A percentile compares a stretch with the other conserved stretches of the same genome.
These are phyloP conservation scores for Rhododendron ovatum DNA, from an alignment of 148 eudicot genomes.

Conservation along the genomic window DNA sequence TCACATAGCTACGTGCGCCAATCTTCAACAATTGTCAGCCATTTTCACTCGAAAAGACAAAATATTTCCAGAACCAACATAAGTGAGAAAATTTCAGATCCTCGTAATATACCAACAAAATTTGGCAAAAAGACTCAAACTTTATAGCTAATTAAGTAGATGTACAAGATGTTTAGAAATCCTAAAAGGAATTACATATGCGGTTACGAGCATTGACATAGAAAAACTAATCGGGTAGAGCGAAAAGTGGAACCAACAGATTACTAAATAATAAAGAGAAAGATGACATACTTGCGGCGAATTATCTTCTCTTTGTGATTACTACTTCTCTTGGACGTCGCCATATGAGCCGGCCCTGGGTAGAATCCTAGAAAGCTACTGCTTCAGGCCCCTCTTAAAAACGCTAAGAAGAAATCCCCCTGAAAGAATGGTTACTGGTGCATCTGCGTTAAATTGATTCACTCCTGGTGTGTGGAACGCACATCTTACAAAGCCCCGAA, in stretches of 20 bases:
- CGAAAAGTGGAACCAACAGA: neutral
- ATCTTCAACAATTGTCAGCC: neutral
- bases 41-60: neutral
- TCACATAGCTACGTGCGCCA: neutral
- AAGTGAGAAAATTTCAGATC: neutral
- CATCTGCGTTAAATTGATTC: neutral
- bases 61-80: neutral
- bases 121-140: neutral
- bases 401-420: neutral
- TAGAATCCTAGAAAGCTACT: neutral
- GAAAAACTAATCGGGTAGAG: neutral
- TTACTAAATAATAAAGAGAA: neutral
- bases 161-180: neutral
- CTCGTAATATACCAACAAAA: neutral
- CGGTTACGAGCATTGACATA: neutral
- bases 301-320: constrained; percentile 35
- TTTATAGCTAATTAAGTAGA: neutral
- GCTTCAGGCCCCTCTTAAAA: neutral
- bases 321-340: constrained; percentile 29
- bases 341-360: constrained; percentile 5
- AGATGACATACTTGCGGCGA: constrained; percentile 37
- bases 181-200: neutral
- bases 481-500: neutral
- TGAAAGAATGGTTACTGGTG: neutral
- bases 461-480: neutral